These are phyloP conservation scores for Euphorbia schlechtendalii DNA, from an alignment of 441 rosid genomes.

Conservation along the genomic window DNA sequence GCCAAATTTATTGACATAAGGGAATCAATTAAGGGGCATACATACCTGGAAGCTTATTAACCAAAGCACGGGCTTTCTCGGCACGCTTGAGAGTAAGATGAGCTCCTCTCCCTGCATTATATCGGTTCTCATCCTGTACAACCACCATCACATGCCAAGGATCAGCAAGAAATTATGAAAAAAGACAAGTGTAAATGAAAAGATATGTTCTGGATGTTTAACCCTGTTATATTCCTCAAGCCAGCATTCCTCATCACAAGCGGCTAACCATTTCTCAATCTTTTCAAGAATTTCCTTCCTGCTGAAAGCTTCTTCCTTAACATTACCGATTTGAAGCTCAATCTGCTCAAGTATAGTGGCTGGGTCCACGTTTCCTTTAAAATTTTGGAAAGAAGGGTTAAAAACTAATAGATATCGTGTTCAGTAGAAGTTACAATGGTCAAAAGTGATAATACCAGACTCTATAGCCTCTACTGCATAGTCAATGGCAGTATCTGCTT, in stretches of 20 bases:
- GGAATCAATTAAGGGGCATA: background rate
- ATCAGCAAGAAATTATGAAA: constrained; percentile 15
- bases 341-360: constrained; percentile 58
- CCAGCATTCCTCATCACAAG: constrained; percentile 98
- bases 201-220: constrained; percentile 16
- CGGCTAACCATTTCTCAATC: constrained; percentile 88
- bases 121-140: constrained; percentile 81
- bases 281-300: constrained; percentile 85
- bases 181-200: background rate
- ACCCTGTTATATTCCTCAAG: constrained; percentile 98
- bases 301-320: constrained; percentile 86
- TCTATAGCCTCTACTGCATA: constrained; percentile 65
- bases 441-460: constrained; percentile 45
- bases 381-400: constrained; percentile 7
- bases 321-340: constrained; percentile 72
- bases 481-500: constrained; percentile 55
- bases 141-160: constrained; percentile 10
- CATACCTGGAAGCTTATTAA: constrained; percentile 85
- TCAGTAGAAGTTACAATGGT: background rate
- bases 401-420: background rate
- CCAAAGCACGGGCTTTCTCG: constrained; percentile 93
- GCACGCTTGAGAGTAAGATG: constrained; percentile 97
- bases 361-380: constrained; percentile 57
- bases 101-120: constrained; percentile 95
- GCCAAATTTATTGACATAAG: background rate